Conservation (phyloP, 139 green algal species). For the Asterochloris erici region DNA sequence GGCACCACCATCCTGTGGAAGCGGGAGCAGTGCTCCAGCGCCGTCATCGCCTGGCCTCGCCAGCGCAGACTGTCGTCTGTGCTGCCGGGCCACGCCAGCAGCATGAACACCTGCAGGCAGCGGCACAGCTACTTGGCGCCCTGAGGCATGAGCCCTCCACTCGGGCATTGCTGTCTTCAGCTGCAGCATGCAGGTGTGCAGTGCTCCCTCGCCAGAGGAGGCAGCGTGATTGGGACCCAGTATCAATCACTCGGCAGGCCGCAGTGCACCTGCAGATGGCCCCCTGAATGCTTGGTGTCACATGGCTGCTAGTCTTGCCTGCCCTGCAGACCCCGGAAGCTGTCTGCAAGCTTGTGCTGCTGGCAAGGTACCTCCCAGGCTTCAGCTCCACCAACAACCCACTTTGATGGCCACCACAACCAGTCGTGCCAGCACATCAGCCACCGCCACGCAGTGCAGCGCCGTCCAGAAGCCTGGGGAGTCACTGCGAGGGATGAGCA, state of each 20-base stretch:
- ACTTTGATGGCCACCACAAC: slow-evolving; percentile 46
- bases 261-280: no score
- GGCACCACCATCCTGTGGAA: slow-evolving; percentile 53
- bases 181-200: no score
- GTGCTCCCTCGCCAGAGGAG: no score
- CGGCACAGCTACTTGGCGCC: no score
- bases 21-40: slow-evolving; percentile 44
- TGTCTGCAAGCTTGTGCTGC: slow-evolving; percentile 18
- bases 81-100: slow-evolving; percentile 3
- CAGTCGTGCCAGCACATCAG: slow-evolving; percentile 44
- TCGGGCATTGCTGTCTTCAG: no score
- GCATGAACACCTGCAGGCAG: neutral
- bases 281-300: no score
- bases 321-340: neutral
- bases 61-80: slow-evolving; percentile 9
- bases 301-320: no score
- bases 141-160: no score
- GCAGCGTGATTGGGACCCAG: no score
- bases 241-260: no score
- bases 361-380: no score
- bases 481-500: neutral
- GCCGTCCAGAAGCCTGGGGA: slow-evolving; percentile 26
- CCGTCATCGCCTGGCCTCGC: slow-evolving; percentile 36
- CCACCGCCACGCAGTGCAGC: slow-evolving; percentile 36
- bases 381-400: no score